Evolutionary conservation across 2,329 filamentous ascomycete genomes (phyloP), one percentile per base, ranked within the genome.

Genomic region (Clarireedia monteithiana): DNA sequence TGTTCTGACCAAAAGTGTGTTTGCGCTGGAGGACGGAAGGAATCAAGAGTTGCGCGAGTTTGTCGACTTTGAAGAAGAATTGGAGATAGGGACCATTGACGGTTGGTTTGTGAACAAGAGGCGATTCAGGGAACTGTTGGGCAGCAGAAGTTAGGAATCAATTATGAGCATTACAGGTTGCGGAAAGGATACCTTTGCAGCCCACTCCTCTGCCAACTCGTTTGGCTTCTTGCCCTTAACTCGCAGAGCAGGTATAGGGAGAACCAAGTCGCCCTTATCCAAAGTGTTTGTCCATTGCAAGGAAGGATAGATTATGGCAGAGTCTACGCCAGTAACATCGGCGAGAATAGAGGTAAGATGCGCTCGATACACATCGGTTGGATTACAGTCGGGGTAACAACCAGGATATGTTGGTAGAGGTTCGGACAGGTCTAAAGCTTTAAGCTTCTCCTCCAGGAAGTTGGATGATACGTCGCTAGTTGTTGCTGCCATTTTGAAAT

Each of bases 241-340:
- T 59, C 89, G 80, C 60, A 95, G 78, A n/a, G 89, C 87, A 15
- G 90, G 88, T 7, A 89, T 83, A 7, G 89, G 85, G 48, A 95
- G 73, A 53, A 88, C 81, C 64, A 95, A 74, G 72, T 95, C 90
- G 48, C 90, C 90, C 75, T 91, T 90, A 62, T 94, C 89, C 23
- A 91, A 77, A 39, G 85, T 82, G 60, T 82, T 77, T 5, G 89
- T 92, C 88, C 88, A 92, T 74, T 87, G 81, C 44, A 95, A 75
- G 39, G 83, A 83, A 26, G 83, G 82, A 73, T 88, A 91, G 68
- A 95, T 85, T 64, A 90, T 82, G 53, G 78, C 75, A 36, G 78
- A 70, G 57, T 89, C 85, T 27, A 89, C 85, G 23, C 85, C 86
- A 2, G 86, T 88, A 58, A 90, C 79, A 20, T 81, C 75, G 36